Evolutionary conservation across 106 monocot genomes (phyloP), one percentile per base, ranked within the genome.

Genomic region (Narthecium ossifragum): DNA sequence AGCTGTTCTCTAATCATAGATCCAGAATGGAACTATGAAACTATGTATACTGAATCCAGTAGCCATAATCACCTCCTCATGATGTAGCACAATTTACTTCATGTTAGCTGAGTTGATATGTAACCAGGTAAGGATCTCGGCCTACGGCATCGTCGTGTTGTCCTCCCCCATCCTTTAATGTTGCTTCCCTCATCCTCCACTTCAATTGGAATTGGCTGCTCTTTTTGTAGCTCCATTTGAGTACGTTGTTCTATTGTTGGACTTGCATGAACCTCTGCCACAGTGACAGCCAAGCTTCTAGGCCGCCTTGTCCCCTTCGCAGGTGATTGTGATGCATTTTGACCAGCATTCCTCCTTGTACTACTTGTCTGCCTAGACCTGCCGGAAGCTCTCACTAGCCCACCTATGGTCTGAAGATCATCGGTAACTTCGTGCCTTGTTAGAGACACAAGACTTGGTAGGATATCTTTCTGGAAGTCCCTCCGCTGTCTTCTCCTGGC

Each of bases 381-480:
- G 0, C 87, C 78, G 2, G 71, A 64, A 24, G 80, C 77, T 63
- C 68, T 77, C 66, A 80, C 68, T 46, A 81, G 55, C 21, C 57
- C 79, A 46, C 73, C 84, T 51, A 87, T 64, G 4, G 55, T 53
- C 29, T 87, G 80, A 27, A 92, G 64, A 65, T 92, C 92, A 53
- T 92, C 84, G 4, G 57, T 73, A 9, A 88, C 72, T 54, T 84
- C 92, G 33, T 74, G 61, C 60, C 74, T 78, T 46, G 86, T 66
- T 30, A 92, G 69, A 1, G 80, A 76, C 30, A 75, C 69, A 17
- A 84, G 75, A 8, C 80, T 72, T 18, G 83, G 92, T 8, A 92
- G 75, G 3, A 88, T 71, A 50, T 92, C 92, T 70, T 76, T 92
- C 73, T 84, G 92, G 33, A 92, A 92, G 55, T 87, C 81, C 46